Conservation (phyloP, 108 stramenopile species). For the Poteriospumella lacustris region DNA sequence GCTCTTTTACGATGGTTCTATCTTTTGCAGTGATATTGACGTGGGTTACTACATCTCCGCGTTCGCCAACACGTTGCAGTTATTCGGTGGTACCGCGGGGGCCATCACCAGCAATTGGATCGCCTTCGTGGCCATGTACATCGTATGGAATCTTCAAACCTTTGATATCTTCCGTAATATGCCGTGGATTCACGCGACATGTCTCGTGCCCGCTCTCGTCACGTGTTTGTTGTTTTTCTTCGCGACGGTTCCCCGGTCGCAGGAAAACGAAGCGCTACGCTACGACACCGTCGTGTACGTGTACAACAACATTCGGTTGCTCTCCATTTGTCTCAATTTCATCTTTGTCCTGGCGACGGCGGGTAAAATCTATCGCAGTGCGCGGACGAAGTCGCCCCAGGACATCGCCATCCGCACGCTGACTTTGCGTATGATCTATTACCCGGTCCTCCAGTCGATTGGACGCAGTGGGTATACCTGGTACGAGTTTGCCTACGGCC, state of each 20-base stretch:
- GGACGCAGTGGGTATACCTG: background rate
- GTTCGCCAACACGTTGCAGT: background rate
- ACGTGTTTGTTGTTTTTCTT: background rate
- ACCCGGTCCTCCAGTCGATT: background rate
- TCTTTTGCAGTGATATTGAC: background rate
- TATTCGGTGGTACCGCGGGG: background rate
- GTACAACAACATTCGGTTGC: background rate
- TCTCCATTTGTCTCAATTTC: background rate
- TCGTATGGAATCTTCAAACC: background rate
- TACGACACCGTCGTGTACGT: background rate
- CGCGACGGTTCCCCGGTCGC: background rate
- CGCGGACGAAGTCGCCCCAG: background rate
- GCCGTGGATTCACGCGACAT: background rate
- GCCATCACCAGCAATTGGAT: background rate
- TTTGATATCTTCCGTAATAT: background rate
- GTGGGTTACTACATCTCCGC: background rate
- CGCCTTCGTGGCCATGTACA: background rate
- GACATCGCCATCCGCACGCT: background rate
- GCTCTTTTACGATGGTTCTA: background rate
- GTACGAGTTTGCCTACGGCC: background rate
- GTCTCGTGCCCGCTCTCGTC: background rate
- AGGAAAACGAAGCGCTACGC: background rate
- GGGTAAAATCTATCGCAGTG: background rate
- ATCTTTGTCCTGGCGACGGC: background rate
- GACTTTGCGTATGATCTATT: slow-evolving; percentile 2